Percentiles rank a stretch among this genome's conserved stretches.
These are phyloP conservation scores for Tylopilus sp. DNA, from an alignment of 768 basidiomycete species.

Conservation along the genomic window DNA sequence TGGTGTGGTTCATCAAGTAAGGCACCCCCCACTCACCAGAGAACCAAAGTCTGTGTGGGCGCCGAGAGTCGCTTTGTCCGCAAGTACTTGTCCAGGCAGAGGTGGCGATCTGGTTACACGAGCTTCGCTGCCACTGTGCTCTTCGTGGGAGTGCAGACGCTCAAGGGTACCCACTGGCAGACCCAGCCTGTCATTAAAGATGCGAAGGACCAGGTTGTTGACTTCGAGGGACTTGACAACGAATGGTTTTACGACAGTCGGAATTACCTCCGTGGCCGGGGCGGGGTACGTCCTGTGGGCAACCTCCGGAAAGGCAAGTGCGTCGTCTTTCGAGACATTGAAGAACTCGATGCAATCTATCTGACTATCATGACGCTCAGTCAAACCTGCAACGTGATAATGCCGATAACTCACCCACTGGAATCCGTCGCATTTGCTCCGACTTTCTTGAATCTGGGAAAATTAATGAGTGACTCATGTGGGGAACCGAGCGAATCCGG, in stretches of 20 bases:
- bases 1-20: background rate
- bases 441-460: background rate
- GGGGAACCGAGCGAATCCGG: background rate
- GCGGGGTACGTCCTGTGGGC: constrained; percentile 56
- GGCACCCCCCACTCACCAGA: constrained; percentile 42
- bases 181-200: constrained; percentile 57
- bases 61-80: constrained; percentile 46
- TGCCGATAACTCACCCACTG: background rate
- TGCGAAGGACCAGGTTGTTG: constrained; percentile 47
- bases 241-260: constrained; percentile 47
- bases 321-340: constrained; percentile 69
- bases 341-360: constrained; percentile 58
- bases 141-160: constrained; percentile 40
- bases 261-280: constrained; percentile 49
- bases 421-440: too few relatives aligned
- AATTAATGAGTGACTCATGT: background rate
- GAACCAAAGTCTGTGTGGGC: constrained; percentile 73
- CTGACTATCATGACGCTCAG: background rate
- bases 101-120: constrained; percentile 51
- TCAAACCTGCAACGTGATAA: background rate
- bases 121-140: constrained; percentile 55
- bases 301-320: constrained; percentile 51
- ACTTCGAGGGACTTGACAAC: constrained; percentile 54
- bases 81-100: constrained; percentile 21
- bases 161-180: constrained; percentile 48